These are phyloP conservation scores for Aphanomyces stellatus DNA, from an alignment of 352 stramenopile species.

Conservation along the genomic window DNA sequence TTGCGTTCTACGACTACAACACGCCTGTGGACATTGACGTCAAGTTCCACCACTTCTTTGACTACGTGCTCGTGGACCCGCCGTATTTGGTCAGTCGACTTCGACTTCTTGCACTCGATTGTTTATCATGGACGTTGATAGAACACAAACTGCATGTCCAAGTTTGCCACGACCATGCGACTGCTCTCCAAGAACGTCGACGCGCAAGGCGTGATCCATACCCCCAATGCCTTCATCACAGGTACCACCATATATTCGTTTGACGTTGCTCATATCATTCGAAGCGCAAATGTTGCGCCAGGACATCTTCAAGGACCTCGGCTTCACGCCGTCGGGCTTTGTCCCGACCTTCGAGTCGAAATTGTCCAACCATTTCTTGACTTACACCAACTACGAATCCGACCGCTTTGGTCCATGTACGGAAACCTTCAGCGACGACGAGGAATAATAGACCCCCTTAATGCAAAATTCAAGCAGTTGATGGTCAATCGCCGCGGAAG, in stretches of 20 bases:
- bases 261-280: neutral
- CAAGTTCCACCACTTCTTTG: conserved; percentile 46
- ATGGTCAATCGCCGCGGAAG: too few relatives aligned
- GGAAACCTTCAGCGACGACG: conserved; percentile 31
- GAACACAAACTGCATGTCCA: conserved; percentile 49
- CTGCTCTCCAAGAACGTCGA: conserved; percentile 38
- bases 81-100: conserved; percentile 35
- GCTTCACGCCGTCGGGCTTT: conserved; percentile 39
- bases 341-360: conserved; percentile 46
- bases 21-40: conserved; percentile 28
- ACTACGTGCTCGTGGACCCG: conserved; percentile 44
- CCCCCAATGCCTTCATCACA: conserved; percentile 44
- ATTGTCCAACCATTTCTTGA: conserved; percentile 51
- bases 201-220: conserved; percentile 35
- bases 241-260: conserved; percentile 22
- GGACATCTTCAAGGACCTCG: conserved; percentile 44
- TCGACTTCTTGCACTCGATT: neutral
- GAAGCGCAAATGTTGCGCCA: conserved; percentile 40
- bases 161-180: conserved; percentile 49
- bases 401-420: conserved; percentile 35
- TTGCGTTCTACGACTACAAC: conserved; percentile 48
- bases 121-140: conserved; percentile 5
- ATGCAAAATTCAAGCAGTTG: too few relatives aligned
- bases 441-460: conserved; percentile 4
- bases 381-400: conserved; percentile 51